A percentile compares a stretch with the other conserved stretches of the same genome.
These are phyloP conservation scores for Lactarius sp. DNA, from an alignment of 768 basidiomycete species.

Conservation along the genomic window DNA sequence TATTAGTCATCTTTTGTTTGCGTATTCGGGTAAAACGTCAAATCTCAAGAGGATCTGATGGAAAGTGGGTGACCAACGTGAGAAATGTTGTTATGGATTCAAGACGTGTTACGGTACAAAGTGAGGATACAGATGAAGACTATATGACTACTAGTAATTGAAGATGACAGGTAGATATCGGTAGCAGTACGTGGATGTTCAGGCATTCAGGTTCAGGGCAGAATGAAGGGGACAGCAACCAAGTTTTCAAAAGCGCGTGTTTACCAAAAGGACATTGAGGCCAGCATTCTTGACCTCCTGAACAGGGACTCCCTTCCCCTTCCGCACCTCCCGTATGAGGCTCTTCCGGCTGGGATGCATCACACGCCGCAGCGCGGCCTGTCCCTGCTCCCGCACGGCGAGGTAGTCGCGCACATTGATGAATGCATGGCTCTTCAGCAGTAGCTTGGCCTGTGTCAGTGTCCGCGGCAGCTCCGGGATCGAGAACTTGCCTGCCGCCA, in stretches of 20 bases:
- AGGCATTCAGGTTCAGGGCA: neutral
- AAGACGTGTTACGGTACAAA: neutral
- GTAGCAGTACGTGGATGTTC: neutral
- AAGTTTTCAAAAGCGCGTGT: conserved; percentile 16
- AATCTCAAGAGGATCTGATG: neutral
- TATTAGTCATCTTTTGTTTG: neutral
- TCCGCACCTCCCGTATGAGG: conserved; percentile 55
- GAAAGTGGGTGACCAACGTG: neutral
- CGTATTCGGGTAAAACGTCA: neutral
- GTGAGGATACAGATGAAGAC: neutral
- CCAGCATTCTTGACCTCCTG: conserved; percentile 62
- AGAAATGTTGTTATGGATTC: neutral
- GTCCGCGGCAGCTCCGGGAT: conserved; percentile 49
- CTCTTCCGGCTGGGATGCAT: conserved; percentile 60
- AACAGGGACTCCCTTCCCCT: conserved; percentile 40
- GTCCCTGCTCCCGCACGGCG: conserved; percentile 57
- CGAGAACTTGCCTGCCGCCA: conserved; percentile 36
- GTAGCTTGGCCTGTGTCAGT: conserved; percentile 59
- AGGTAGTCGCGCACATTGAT: conserved; percentile 73
- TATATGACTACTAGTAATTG: neutral
- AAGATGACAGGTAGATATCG: neutral
- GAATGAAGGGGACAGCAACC: neutral
- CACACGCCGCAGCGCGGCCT: conserved; percentile 51
- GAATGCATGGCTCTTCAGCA: conserved; percentile 62
- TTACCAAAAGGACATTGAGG: conserved; percentile 52